Evolutionary conservation across 2,329 filamentous ascomycete species (phyloP), one percentile per base, ranked within the genome.

Genomic region (Gremmenia infestans): DNA sequence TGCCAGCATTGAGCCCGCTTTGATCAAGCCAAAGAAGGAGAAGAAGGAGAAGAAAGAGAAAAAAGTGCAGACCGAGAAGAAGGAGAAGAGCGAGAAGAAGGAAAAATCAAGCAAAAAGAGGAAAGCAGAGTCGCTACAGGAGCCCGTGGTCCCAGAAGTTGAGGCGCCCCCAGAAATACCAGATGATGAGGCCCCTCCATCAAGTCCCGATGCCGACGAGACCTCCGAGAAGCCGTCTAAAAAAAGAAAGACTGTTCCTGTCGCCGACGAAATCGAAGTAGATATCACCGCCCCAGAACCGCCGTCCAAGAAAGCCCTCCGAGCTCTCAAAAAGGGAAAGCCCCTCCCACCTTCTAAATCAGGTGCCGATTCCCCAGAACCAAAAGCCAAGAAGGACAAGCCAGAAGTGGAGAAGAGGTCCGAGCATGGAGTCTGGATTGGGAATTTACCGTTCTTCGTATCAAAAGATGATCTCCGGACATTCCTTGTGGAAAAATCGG

Each of bases 341-440:
- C 68, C 79, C 1, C 68, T 83, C 1, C 78, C 67, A 22, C 61
- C 80, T 2, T 67, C 72, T 7, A 78, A 77, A 51, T 70, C 74
- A 7, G 68, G 67, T 37, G 74, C 73, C 54, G 64, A 74, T 72
- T 47, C 63, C 25, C 64, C 68, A 11, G 74, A 76, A 54, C 67
- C 69, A 4, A 72, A 75, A 52, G 68, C 71, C 67, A 76, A 59
- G 64, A 67, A 57, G 71, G 73, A 39, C 68, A 72, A 73, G 45
- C 66, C 66, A 5, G 70, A 68, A 51, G 76, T 79, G 53, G 77
- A 80, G 62, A 74, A 78, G 64, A 86, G 90, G 57, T 94, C 91
- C 9, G 85, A 89, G 17, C 85, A 91, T 72, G 90, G 91, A 60
- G 83, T 99, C 63, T 99, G 94, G 94, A 89, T 99, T 65, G 94